Conservation (phyloP, 2,329 filamentous ascomycete genomes). For the Coleophoma eucalyptorum region DNA sequence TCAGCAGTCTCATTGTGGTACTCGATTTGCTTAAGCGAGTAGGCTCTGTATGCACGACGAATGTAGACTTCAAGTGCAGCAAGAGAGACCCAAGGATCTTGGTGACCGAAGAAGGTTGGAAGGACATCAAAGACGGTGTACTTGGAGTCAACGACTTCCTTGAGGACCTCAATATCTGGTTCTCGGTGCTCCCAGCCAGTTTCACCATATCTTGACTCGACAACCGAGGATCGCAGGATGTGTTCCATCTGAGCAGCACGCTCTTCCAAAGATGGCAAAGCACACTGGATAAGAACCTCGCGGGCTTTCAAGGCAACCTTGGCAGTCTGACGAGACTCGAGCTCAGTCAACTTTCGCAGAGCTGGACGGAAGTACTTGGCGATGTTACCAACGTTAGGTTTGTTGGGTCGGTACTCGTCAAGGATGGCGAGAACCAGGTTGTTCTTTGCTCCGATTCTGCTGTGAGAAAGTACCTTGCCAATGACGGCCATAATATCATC, state of each 20-base stretch:
- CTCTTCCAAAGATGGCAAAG: conserved; percentile 93
- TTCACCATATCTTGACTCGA: conserved; percentile 97
- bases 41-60: conserved; percentile 93
- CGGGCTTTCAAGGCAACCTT: conserved; percentile 97
- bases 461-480: conserved; percentile 88
- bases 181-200: conserved; percentile 95
- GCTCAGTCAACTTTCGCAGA: conserved; percentile 82
- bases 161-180: conserved; percentile 84
- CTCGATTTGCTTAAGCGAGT: conserved; percentile 82
- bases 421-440: conserved; percentile 87
- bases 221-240: conserved; percentile 90
- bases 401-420: conserved; percentile 93
- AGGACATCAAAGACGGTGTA: conserved; percentile 98
- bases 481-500: conserved; percentile 84
- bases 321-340: conserved; percentile 77
- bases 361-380: conserved; percentile 81
- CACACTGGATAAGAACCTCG: conserved; percentile 95
- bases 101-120: conserved; percentile 90
- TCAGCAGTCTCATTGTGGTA: conserved; percentile 74
- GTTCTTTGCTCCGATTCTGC: conserved; percentile 89
- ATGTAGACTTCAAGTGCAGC: conserved; percentile 95
- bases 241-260: conserved; percentile 96
- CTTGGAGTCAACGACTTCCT: conserved; percentile 97
- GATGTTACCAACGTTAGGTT: conserved; percentile 82
- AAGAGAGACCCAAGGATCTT: conserved; percentile 89